Conservation (phyloP, 441 rosid species). For the Monsonia emarginata region DNA sequence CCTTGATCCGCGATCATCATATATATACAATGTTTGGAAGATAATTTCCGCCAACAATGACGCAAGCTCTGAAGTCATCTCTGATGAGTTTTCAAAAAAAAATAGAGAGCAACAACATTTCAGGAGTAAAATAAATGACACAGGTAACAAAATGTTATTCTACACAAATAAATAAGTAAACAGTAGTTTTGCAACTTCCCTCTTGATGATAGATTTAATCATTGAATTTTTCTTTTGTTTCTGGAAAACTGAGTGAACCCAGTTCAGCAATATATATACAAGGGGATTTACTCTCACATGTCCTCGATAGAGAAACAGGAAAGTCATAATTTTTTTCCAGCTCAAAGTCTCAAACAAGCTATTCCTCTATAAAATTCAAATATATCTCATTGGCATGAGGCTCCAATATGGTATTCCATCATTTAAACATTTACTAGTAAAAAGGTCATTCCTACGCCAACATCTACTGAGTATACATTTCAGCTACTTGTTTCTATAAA, state of each 20-base stretch:
- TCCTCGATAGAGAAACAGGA: neutral
- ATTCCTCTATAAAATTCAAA: neutral
- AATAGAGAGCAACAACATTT: neutral
- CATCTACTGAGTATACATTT: neutral
- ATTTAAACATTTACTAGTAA: neutral
- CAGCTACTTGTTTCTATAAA: neutral
- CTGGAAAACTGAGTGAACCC: neutral
- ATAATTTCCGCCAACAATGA: slow-evolving; percentile 51
- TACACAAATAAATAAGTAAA: neutral
- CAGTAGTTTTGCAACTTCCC: neutral
- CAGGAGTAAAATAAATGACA: neutral
- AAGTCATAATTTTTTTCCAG: neutral
- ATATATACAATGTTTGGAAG: slow-evolving; percentile 56
- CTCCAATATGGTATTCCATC: neutral
- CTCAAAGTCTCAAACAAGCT: neutral
- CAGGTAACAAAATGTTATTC: neutral
- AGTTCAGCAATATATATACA: neutral
- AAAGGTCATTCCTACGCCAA: neutral
- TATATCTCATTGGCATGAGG: neutral
- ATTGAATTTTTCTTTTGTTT: neutral
- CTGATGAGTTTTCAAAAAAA: slow-evolving; percentile 34
- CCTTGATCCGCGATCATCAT: slow-evolving; percentile 70
- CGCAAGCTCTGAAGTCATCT: slow-evolving; percentile 51
- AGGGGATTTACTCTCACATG: neutral
- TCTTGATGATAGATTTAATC: neutral